These are phyloP conservation scores for Mortierella antarctica DNA, from an alignment of 192 early-diverging fungal genomes.

Conservation along the genomic window DNA sequence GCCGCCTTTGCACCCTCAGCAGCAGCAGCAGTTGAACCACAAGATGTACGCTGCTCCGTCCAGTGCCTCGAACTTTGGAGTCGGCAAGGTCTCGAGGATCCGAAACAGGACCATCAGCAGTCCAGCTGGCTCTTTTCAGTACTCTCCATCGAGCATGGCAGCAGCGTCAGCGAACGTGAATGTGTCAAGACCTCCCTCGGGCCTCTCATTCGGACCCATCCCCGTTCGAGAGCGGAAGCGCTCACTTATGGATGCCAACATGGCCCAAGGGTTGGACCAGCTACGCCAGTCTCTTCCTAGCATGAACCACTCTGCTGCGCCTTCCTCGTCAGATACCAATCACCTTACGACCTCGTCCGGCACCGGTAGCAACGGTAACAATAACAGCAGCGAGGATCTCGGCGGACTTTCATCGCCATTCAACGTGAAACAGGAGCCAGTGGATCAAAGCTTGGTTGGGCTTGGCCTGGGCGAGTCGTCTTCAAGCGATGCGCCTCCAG, in stretches of 20 bases:
- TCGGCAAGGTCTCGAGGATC: slow-evolving; percentile 24
- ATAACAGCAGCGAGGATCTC: neutral
- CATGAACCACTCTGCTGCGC: slow-evolving; percentile 2
- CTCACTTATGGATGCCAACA: slow-evolving; percentile 44
- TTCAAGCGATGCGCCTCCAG: slow-evolving; percentile 3
- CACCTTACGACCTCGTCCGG: neutral
- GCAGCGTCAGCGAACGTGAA: slow-evolving; percentile 19
- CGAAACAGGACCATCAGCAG: slow-evolving; percentile 48
- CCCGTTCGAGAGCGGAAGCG: slow-evolving; percentile 51
- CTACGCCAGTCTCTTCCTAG: slow-evolving; percentile 27
- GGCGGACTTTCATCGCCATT: neutral
- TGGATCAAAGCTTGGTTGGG: slow-evolving; percentile 25
- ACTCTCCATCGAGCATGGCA: slow-evolving; percentile 40
- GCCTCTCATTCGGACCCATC: slow-evolving; percentile 42
- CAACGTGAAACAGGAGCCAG: slow-evolving; percentile 23
- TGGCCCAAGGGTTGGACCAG: slow-evolving; percentile 45
- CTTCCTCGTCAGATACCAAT: neutral
- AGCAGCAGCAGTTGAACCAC: slow-evolving; percentile 33
- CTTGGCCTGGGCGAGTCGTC: slow-evolving; percentile 29
- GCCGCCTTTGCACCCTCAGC: slow-evolving; percentile 45
- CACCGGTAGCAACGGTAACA: neutral
- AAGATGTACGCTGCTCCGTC: slow-evolving; percentile 20
- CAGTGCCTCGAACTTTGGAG: slow-evolving; percentile 2
- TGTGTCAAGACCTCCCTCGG: slow-evolving; percentile 41
- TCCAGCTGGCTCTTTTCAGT: slow-evolving; percentile 46